Base-by-base conservation (phyloP, 257 asterid genomes). In the Knoxia roxburghii region DNA sequence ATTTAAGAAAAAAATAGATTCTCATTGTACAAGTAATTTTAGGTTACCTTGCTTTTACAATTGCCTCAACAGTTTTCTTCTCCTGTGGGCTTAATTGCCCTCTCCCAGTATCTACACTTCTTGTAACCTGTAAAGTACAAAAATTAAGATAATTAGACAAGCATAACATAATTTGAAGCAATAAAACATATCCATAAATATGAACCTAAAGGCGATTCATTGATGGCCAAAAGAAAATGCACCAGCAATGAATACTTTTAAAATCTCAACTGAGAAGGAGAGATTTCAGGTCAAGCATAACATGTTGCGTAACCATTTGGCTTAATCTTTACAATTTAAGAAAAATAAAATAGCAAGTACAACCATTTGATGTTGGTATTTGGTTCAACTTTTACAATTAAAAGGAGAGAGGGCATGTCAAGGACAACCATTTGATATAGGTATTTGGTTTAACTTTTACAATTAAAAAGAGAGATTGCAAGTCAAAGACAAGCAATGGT, bases 41-140 rank as follows among this genome's bases (percentile, higher is more conserved):
- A 65, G 49, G 64, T 73, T 84, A 89, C 98, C 98, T 93, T 33
- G 98, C 98, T 83, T 86, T 84, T 52, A 93, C 97, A 70, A 93
- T 93, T 69, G 98, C 97, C 17, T 93, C 97, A 15, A 93, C 96
- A 1, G 98, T 93, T 81, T 70, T 89, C 88, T 49, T 87, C 82
- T 93, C 97, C 75, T 93, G 98, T 52, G 95, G 82, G 72, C 98
- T 89, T 73, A 93, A 78, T 73, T 89, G 91, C 27, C 91, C 95
- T 69, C 74, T 78, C 18, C 37, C 79, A 51, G 98, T 89, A 77
- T 89, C 98, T 39, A 89, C 88, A 76, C 97, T 93, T 84, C 98
- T 79, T 33, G 98, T 93, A 73, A 93, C 98, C 98, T 79, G 33
- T 2, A 65, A 67, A 56, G 64, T 71, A 63, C 43, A 30, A 23